Base-by-base conservation (phyloP, 345 rosid species). In the Cardiospermum halicacabum region DNA sequence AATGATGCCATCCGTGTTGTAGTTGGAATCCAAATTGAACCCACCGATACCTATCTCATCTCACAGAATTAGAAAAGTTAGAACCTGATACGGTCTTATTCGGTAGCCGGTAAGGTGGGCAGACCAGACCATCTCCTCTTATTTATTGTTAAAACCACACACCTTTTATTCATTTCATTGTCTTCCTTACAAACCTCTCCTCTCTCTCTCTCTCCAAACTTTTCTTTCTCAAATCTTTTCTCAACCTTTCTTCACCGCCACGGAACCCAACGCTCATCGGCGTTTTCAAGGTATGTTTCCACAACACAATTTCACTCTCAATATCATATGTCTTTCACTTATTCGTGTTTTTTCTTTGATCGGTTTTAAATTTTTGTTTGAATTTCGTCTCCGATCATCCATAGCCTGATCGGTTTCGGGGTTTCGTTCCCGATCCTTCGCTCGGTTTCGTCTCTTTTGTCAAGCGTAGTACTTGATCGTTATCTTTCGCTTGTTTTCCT, bases 71-170 rank as follows among this genome's bases (percentile, higher is more conserved):
- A 24, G 40, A 26, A 27, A 37, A 48, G 22, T 34, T 40, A 45
- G 19, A 50, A 19, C 1, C 42, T 15, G 62, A 28, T 48, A 59
- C 72, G 4, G 73, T 34, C 54, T 47, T 39, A 15, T 47, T 42
- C 61, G 75, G 75, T 71, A 68, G 69, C 72, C 64, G 53, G 76
- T 75, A 5, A 15, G 21, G 59, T 58, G 56, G 72, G 73, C 73
- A 53, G 60, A 53, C 55, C 47, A 55, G 56, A 53, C 61, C 55
- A 58, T 69, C 31, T 66, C 65, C 65, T 67, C 28, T 63, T 58
- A 45, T 72, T 43, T 19, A 25, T n/a, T 63, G 55, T 31, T 55
- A 54, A 43, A 72, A n/a, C n/a, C n/a, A n/a, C n/a, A n/a, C n/a
- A n/a, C n/a, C n/a, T n/a, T n/a, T n/a, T n/a, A n/a, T 34, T 66